Percentiles rank a stretch among this genome's conserved stretches.
These are phyloP conservation scores for Bimuria novae-zelandiae DNA, from an alignment of 2,329 filamentous ascomycete species.

Conservation along the genomic window DNA sequence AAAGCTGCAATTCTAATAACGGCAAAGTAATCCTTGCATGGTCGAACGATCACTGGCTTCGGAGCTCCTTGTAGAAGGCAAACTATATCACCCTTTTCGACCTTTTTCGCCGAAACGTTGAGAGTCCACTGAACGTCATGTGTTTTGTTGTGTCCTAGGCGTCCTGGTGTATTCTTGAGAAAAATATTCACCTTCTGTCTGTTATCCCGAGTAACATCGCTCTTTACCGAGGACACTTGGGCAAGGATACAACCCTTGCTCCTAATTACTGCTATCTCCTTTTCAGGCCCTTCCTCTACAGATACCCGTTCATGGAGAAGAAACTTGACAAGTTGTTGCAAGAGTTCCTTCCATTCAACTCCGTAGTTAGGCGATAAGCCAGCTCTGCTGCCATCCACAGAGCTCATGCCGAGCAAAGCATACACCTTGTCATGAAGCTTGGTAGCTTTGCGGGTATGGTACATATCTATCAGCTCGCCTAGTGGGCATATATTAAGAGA, in stretches of 20 bases:
- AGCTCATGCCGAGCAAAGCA: constrained; percentile 24
- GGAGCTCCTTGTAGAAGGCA: constrained; percentile 9
- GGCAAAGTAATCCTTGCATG: constrained; percentile 6
- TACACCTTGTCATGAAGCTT: constrained; percentile 21
- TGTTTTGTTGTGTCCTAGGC: not conserved
- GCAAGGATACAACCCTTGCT: constrained; percentile 18
- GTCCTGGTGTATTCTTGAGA: constrained; percentile 2
- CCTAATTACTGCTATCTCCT: constrained; percentile 14
- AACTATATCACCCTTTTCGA: constrained; percentile 9
- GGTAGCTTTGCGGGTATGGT: constrained; percentile 17
- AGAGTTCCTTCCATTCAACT: constrained; percentile 19
- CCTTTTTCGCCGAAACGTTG: constrained; percentile 12
- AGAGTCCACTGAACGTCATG: constrained; percentile 8
- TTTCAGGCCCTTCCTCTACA: constrained; percentile 11
- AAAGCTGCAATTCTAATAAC: constrained; percentile 7
- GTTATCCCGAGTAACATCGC: not conserved
- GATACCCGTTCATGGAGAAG: constrained; percentile 15
- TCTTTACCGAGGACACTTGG: constrained; percentile 10
- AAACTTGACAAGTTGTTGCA: constrained; percentile 14
- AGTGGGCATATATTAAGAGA: constrained; percentile 18
- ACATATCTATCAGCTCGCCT: constrained; percentile 24
- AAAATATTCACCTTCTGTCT: constrained; percentile 7
- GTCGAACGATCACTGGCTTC: constrained; percentile 16
- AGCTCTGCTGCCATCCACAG: constrained; percentile 14
- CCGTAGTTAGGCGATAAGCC: constrained; percentile 17